Conservation (phyloP, 768 basidiomycete genomes). For the Lactifluus volemus region DNA sequence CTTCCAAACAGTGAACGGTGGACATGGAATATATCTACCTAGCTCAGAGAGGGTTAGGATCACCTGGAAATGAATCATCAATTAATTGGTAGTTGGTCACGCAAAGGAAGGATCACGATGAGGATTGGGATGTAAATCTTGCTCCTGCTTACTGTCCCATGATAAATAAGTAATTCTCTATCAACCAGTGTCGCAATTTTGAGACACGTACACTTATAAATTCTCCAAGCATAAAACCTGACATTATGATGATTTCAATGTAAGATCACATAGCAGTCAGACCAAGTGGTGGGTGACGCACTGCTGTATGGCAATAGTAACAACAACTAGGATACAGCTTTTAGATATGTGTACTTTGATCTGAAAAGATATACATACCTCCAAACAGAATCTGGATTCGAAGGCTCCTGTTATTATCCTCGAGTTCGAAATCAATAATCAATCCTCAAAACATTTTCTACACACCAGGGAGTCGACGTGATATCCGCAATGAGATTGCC, state of each 20-base stretch:
- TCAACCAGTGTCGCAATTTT: neutral
- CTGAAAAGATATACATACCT: neutral
- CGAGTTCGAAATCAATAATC: neutral
- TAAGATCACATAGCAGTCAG: neutral
- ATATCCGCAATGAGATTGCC: neutral
- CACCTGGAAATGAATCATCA: neutral
- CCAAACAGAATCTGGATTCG: neutral
- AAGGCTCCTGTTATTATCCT: neutral
- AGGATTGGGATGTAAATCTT: neutral
- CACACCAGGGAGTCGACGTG: neutral
- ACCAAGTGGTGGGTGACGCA: neutral
- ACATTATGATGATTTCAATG: neutral
- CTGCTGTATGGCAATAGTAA: neutral
- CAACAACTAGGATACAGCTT: neutral
- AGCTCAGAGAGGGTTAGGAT: neutral
- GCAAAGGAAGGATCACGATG: neutral
- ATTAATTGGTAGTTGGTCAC: too few species aligned
- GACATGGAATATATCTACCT: neutral
- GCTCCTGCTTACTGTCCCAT: conserved; percentile 3
- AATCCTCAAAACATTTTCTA: neutral
- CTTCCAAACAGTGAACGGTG: neutral
- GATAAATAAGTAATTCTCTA: neutral
- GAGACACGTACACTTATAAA: neutral
- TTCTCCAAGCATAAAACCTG: conserved; percentile 11
- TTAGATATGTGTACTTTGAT: neutral